Evolutionary conservation across 129 eudicot species (phyloP).

Genomic region (Calendula officinalis): DNA sequence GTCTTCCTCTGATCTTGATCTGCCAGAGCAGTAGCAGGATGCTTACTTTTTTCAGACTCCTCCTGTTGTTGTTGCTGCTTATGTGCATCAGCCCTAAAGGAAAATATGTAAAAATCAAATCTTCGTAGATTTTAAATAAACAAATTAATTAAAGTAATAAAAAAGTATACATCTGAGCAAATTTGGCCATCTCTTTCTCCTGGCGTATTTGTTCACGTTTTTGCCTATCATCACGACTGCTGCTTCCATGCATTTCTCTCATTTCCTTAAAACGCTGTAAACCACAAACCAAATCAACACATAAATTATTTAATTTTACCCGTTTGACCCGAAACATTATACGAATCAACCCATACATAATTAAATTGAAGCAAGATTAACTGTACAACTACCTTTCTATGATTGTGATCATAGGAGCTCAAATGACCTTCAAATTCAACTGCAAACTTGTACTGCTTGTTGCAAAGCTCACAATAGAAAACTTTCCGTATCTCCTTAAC

Average conservation of each 20-base stretch:
- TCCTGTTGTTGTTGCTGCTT: conserved; percentile 42
- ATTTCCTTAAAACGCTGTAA: conserved; percentile 89
- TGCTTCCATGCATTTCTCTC: conserved; percentile 98
- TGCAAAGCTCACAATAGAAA: conserved; percentile 95
- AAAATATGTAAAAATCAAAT: conserved; percentile 2
- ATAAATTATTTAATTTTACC: neutral
- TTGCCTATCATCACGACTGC: conserved; percentile 89
- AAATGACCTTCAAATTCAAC: conserved; percentile 97
- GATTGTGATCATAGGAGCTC: conserved; percentile 98
- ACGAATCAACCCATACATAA: neutral
- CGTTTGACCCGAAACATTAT: too few species aligned
- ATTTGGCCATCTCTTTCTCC: conserved; percentile 91
- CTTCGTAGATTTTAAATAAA: neutral
- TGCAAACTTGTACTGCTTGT: conserved; percentile 97
- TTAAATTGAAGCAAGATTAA: neutral
- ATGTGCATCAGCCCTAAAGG: conserved; percentile 75
- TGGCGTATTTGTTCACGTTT: conserved; percentile 93
- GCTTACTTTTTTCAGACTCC: conserved; percentile 38
- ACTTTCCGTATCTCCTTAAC: conserved; percentile 92
- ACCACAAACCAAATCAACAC: neutral
- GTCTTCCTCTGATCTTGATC: conserved; percentile 89
- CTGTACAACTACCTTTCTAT: conserved; percentile 58
- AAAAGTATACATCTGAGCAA: conserved; percentile 68
- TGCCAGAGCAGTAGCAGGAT: conserved; percentile 52
- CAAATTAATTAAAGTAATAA: neutral